Conservation (phyloP, 805 yeast genomes). For the Cyberlindnera americana region DNA sequence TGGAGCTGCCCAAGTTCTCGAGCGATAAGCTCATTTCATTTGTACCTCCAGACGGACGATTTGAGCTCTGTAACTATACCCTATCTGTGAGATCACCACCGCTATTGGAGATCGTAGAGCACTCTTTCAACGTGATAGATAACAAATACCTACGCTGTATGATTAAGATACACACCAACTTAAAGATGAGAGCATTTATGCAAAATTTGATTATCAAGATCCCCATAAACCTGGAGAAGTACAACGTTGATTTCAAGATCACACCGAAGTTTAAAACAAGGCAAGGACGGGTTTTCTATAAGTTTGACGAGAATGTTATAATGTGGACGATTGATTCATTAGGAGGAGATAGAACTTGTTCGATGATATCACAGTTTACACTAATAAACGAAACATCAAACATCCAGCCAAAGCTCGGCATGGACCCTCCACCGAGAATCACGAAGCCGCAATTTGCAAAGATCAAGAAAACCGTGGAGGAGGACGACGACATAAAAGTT, state of each 20-base stretch:
- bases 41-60: slow-evolving; percentile 89
- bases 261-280: slow-evolving; percentile 68
- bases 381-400: slow-evolving; percentile 25
- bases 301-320: slow-evolving; percentile 64
- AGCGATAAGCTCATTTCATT: slow-evolving; percentile 58
- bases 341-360: slow-evolving; percentile 53
- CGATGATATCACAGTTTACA: slow-evolving; percentile 55
- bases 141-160: slow-evolving; percentile 6
- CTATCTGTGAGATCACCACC: slow-evolving; percentile 37
- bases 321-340: slow-evolving; percentile 70
- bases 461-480: slow-evolving; percentile 17
- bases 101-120: slow-evolving; percentile 15
- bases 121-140: slow-evolving; percentile 3
- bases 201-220: slow-evolving; percentile 53
- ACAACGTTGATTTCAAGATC: slow-evolving; percentile 40
- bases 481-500: slow-evolving; percentile 10
- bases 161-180: slow-evolving; percentile 47
- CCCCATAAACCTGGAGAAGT: slow-evolving; percentile 50
- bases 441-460: slow-evolving; percentile 22
- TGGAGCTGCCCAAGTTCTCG: slow-evolving; percentile 57
- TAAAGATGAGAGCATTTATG: slow-evolving; percentile 61
- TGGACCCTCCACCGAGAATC: slow-evolving; percentile 29
- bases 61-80: slow-evolving; percentile 47
- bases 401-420: slow-evolving; percentile 18
- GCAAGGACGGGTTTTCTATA: slow-evolving; percentile 66